These are phyloP conservation scores for Fusarium xylarioides DNA, from an alignment of 2,329 filamentous ascomycete genomes.

Conservation along the genomic window DNA sequence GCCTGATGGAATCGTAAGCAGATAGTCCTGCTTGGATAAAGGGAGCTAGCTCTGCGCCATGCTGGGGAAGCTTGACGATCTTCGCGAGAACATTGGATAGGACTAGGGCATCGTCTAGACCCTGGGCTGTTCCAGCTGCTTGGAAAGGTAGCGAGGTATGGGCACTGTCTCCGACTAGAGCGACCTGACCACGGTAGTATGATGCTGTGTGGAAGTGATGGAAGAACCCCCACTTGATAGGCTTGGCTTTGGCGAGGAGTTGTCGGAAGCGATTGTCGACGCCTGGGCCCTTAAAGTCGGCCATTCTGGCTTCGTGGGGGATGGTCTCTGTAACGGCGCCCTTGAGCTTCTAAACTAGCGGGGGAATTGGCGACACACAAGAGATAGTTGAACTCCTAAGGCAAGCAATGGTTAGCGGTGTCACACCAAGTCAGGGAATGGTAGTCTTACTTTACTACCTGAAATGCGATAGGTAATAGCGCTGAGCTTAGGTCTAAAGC, in stretches of 20 bases:
- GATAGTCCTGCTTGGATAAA: neutral
- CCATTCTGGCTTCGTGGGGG: neutral
- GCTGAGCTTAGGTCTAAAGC: neutral
- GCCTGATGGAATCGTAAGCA: neutral
- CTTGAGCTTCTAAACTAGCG: neutral
- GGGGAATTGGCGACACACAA: neutral
- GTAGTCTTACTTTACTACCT: neutral
- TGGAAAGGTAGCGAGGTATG: neutral
- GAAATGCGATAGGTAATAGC: neutral
- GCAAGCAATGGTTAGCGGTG: too few relatives aligned
- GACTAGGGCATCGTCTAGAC: neutral
- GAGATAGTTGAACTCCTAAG: neutral
- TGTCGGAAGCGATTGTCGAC: neutral
- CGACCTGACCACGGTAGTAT: neutral
- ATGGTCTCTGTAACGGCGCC: neutral
- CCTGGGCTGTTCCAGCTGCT: neutral
- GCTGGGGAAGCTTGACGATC: neutral
- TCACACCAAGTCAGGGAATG: too few relatives aligned
- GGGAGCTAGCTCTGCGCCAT: rapidly evolving
- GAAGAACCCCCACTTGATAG: neutral
- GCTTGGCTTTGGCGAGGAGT: neutral
- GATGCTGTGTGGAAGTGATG: neutral
- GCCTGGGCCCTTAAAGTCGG: neutral
- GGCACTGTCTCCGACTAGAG: neutral
- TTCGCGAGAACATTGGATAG: neutral